Conservation (phyloP, 257 asterid species). For the Nicotiana attenuata region DNA sequence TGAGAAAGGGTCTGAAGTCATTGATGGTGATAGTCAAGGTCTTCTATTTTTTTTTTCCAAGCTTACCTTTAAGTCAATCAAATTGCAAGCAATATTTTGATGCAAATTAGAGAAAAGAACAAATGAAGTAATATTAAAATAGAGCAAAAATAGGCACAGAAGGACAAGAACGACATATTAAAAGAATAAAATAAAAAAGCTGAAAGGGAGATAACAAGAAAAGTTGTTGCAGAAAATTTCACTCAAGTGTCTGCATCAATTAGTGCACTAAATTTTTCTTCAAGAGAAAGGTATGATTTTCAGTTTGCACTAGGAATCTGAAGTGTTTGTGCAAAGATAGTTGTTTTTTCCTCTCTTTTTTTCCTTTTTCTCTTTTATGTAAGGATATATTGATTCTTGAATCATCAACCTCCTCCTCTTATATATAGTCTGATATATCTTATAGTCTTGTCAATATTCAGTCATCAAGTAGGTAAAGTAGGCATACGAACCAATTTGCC, state of each 20-base stretch:
- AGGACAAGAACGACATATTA: no score
- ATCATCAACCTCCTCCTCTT: not conserved
- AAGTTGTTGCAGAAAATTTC: not conserved
- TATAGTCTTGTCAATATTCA: not conserved
- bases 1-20: not conserved
- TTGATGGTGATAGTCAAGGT: not conserved
- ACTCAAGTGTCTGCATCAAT: not conserved
- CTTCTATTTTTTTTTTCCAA: not conserved
- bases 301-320: not conserved
- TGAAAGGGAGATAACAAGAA: not conserved
- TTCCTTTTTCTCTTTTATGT: no score
- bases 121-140: no score
- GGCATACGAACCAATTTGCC: no score
- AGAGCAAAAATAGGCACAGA: no score
- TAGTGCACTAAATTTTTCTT: not conserved
- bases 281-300: not conserved
- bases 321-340: not conserved
- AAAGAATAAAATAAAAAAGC: not conserved
- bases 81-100: not conserved
- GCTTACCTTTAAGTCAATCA: not conserved
- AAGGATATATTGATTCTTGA: no score
- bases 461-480: not conserved
- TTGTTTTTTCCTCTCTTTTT: no score
- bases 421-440: not conserved
- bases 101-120: no score